Conservation (phyloP, 2,329 filamentous ascomycete genomes). For the Pseudocercospora crystallina region DNA sequence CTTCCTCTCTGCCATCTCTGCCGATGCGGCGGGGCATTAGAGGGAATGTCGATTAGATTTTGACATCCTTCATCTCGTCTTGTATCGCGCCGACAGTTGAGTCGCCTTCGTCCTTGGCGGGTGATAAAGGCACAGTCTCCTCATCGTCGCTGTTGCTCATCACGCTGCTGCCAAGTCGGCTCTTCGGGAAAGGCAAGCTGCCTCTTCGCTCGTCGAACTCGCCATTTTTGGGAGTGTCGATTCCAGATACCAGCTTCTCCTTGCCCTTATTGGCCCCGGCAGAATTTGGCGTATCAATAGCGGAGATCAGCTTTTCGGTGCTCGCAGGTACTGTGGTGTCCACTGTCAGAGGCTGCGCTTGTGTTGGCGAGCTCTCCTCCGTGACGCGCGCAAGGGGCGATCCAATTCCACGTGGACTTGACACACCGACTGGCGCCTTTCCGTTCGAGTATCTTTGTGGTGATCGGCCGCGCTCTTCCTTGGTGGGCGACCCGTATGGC, state of each 20-base stretch:
- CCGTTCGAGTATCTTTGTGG: slow-evolving; percentile 65
- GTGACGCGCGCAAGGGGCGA: slow-evolving; percentile 73
- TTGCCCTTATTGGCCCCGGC: slow-evolving; percentile 18
- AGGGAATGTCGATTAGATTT: slow-evolving; percentile 36
- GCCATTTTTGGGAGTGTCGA: slow-evolving; percentile 26
- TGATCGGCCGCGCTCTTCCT: slow-evolving; percentile 67
- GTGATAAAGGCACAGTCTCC: slow-evolving; percentile 19
- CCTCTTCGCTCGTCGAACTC: slow-evolving; percentile 20
- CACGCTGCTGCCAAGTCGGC: slow-evolving; percentile 23
- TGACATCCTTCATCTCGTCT: slow-evolving; percentile 50
- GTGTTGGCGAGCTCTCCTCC: slow-evolving; percentile 56
- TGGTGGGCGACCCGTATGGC: slow-evolving; percentile 62
- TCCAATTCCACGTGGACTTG: slow-evolving; percentile 63
- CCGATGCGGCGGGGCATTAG: no score
- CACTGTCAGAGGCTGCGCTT: slow-evolving; percentile 37
- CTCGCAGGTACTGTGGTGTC: slow-evolving; percentile 31
- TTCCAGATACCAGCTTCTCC: slow-evolving; percentile 43
- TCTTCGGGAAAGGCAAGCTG: slow-evolving; percentile 20
- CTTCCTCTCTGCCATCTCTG: neutral
- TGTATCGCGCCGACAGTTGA: slow-evolving; percentile 19
- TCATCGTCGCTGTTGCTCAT: slow-evolving; percentile 24
- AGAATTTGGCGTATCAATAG: slow-evolving; percentile 25
- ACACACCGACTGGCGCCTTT: slow-evolving; percentile 59
- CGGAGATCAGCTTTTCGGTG: slow-evolving; percentile 39
- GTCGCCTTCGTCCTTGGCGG: slow-evolving; percentile 20